phyloP scores from a whole-genome alignment of 306 rosid species.

The Arachis stenosperma region DNA sequence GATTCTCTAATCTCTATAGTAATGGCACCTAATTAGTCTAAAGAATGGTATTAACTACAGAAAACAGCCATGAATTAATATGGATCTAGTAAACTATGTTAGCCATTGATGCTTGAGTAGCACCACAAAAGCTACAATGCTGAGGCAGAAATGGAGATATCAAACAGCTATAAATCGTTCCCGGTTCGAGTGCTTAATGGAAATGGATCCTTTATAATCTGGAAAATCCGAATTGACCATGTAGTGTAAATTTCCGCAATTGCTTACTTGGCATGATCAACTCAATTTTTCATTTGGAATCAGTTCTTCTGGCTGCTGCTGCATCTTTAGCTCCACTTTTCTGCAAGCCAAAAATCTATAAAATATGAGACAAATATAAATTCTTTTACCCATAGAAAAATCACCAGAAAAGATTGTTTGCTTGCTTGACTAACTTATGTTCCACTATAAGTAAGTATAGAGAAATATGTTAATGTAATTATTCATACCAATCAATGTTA shows the following conservation, averaged over 20 bases:
- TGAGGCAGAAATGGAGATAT: constrained; percentile 42
- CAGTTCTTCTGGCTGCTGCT: constrained; percentile 24
- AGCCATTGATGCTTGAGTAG: constrained; percentile 37
- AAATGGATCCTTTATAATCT: too few relatives aligned
- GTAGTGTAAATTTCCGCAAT: too few relatives aligned
- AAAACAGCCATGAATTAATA: constrained; percentile 22
- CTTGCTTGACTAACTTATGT: constrained; percentile 29
- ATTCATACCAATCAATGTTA: constrained; percentile 61
- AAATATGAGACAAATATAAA: constrained; percentile 34
- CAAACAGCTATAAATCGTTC: neutral
- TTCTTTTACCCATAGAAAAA: constrained; percentile 20
- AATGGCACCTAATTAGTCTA: constrained; percentile 32
- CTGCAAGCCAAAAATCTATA: constrained; percentile 41
- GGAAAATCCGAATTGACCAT: too few relatives aligned
- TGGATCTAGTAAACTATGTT: constrained; percentile 21
- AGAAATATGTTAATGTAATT: constrained; percentile 36
- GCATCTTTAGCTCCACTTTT: constrained; percentile 42
- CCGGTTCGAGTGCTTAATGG: too few relatives aligned
- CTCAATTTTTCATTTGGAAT: constrained; percentile 19
- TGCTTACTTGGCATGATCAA: too few relatives aligned
- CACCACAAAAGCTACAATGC: constrained; percentile 23
- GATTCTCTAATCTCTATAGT: constrained; percentile 29
- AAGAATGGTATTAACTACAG: constrained; percentile 33
- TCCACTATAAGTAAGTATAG: constrained; percentile 8
- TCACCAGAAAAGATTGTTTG: constrained; percentile 23